Base-by-base conservation (phyloP, 441 rosid genomes). In the Euphorbia corollata region DNA sequence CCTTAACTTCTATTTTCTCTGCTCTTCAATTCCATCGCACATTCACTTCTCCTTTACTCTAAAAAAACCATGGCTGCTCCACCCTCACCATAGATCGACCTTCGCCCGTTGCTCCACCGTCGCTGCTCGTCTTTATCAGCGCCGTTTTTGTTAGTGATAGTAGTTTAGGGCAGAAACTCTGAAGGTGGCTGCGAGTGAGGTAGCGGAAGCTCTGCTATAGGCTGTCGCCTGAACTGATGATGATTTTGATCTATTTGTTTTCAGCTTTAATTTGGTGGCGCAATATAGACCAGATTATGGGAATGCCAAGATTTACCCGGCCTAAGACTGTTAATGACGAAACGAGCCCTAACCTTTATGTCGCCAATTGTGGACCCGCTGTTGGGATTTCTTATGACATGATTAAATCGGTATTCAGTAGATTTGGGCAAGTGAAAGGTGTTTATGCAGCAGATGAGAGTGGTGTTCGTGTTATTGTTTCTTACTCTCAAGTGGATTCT, bases 351-450 rank as follows among this genome's bases (percentile, higher is more conserved):
- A 85, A 88, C 61, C 87, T 92, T 4, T 90, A 76, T 67, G 94
- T 90, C 53, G 98, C 97, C 61, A 92, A 92, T 69, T 92, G 98
- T 43, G 98, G 98, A 12, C 98, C 98, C 36, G 87, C 87, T 0
- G 90, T 90, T 18, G 97, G 97, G 36, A 59, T 86, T 8, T 81
- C 97, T 20, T 74, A 78, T 65, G 91, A 85, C 56, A 63, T 74
- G 5, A 83, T 92, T 54, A 74, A 77, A 38, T 77, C 87, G 34
- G 90, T 71, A 64, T 92, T 92, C 68, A 59, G 83, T 63, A 67
- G 63, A 3, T 92, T 84, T 73, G 98, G 98, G 11, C 70, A 76
- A 51, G 87, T 90, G 53, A 78, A 62, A 15, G 98, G 92, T 62
- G 85, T 90, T 0, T 80, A 77, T 74, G 81, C 90, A 19, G 98